A percentile compares a stretch with the other conserved stretches of the same genome.
phyloP scores from a whole-genome alignment of 1,284 basidiomycete species.

The Trichosporon coremiiforme region DNA sequence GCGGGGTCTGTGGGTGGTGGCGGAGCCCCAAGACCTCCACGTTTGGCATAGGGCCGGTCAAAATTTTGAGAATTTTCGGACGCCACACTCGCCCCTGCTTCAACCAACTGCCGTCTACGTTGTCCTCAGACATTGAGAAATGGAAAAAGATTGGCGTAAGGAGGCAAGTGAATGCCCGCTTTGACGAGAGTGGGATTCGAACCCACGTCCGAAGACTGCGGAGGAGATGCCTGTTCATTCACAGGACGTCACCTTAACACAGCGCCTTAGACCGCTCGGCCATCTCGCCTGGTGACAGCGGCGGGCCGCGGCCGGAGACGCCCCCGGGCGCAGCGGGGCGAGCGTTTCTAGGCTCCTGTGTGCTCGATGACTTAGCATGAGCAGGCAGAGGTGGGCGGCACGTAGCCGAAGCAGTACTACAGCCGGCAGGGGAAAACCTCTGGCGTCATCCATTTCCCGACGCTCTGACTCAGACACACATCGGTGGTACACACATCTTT shows the following conservation, averaged over 20 bases:
- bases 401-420: too few species aligned
- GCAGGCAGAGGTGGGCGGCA: too few species aligned
- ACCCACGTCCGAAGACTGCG: constrained; percentile 7
- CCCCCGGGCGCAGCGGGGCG: background rate
- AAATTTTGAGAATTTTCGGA: background rate
- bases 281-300: constrained; percentile 22
- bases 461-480: too few species aligned
- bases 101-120: background rate
- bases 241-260: constrained; percentile 32
- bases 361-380: too few species aligned
- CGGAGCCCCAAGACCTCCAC: background rate
- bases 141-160: background rate
- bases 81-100: background rate
- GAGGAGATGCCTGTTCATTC: too few species aligned
- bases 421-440: too few species aligned
- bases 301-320: background rate
- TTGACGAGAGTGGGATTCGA: constrained; percentile 7
- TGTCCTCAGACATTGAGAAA: too few species aligned
- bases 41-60: background rate
- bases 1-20: background rate
- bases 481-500: too few species aligned
- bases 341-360: too few species aligned
- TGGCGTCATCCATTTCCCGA: too few species aligned
- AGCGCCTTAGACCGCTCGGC: constrained; percentile 31
- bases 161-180: constrained; percentile 2